Base-by-base conservation (phyloP, 768 basidiomycete genomes). In the Exidia glandulosa region DNA sequence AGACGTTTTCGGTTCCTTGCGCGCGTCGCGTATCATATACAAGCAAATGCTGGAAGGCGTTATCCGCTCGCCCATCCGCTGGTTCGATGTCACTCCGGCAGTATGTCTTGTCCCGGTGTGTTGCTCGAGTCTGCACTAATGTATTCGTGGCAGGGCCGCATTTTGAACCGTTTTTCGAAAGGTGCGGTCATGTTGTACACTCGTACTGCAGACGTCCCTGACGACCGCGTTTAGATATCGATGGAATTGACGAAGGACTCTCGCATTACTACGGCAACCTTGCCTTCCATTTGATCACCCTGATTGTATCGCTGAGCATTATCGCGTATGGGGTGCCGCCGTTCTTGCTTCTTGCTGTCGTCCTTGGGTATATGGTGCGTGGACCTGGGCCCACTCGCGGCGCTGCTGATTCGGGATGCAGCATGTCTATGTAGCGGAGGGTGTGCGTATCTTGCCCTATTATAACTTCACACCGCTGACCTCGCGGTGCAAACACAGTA, bases 61-160 rank as follows among this genome's bases (percentile, higher is more conserved):
- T 7, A 56, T 63, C 13, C 62, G 62, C 12, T 67, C 67, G 5
- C 68, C 67, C 4, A 63, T 66, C 34, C 63, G 66, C 3, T 66
- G 66, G 62, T 72, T 69, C 50, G 71, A 70, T 57, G 63, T 60
- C 32, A 71, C 67, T 5, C 71, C 71, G n/a, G 70, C 67, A 23
- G 41, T 45, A 45, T 13, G 41, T 45, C 41, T 6, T 19, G 41
- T 19, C 10, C 41, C 6, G 10, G 41, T 12, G 5, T 19, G 5
- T 19, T 19, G 41, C 16, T 45, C 41, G 23, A 14, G 19, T 45
- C 19, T n/a, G n/a, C n/a, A n/a, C 16, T 45, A 23, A 19, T 45
- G 6, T 16, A 16, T 16, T 36, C 7, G 7, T 7, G 7, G 7
- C 19, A 45, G 41, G 50, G 50, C 10, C 50, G 50, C 25, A 54